Conservation (phyloP, 1,284 basidiomycete genomes). For the Rhizopogon parksii region DNA sequence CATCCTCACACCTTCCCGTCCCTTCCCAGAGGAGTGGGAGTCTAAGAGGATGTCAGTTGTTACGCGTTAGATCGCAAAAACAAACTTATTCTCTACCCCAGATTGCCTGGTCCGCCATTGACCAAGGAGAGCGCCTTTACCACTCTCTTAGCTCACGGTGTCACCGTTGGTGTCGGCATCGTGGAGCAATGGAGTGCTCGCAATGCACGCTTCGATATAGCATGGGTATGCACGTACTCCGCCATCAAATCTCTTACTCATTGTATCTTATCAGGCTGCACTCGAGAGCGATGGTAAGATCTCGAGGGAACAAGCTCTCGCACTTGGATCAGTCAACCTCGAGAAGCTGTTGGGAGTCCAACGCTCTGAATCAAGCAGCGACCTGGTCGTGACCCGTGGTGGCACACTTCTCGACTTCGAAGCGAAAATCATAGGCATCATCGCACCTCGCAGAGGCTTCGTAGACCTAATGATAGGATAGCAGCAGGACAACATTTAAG, state of each 20-base stretch:
- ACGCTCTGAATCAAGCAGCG: conserved; percentile 21
- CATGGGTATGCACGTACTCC: conserved; percentile 16
- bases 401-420: conserved; percentile 34
- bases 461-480: conserved; percentile 20
- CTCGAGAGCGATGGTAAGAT: conserved; percentile 20
- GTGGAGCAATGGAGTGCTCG: conserved; percentile 46
- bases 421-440: conserved; percentile 42
- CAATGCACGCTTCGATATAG: conserved; percentile 54
- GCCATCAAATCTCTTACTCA: background rate
- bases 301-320: conserved; percentile 25
- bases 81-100: conserved; percentile 13
- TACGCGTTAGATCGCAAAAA: background rate
- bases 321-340: conserved; percentile 27
- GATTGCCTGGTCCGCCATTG: conserved; percentile 72
- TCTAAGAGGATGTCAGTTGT: conserved; percentile 39
- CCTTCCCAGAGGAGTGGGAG: conserved; percentile 60
- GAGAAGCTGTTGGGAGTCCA: conserved; percentile 52
- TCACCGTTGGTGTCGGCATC: conserved; percentile 70
- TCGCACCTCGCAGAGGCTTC: conserved; percentile 31
- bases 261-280: conserved; percentile 14
- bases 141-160: conserved; percentile 57
- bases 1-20: conserved; percentile 53
- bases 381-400: conserved; percentile 47
- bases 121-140: conserved; percentile 58
- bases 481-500: conserved; percentile 7